These are phyloP conservation scores for Macrophomina pseudophaseolina DNA, from an alignment of 2,329 filamentous ascomycete genomes.

Conservation along the genomic window DNA sequence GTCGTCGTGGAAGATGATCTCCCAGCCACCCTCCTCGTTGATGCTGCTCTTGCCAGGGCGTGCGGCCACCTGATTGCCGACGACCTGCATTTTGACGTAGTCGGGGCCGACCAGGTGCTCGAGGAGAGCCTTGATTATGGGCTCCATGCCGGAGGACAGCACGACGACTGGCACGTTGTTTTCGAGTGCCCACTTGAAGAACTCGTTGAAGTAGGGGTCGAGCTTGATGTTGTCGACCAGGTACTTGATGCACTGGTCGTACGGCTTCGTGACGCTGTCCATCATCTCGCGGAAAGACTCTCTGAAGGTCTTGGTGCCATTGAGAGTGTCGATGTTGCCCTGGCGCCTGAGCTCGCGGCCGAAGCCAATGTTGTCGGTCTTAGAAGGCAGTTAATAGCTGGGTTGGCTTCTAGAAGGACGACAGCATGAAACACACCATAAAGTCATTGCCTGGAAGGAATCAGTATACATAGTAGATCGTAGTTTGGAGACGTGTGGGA, in stretches of 20 bases:
- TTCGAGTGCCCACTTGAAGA: constrained; percentile 79
- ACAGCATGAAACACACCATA: constrained; percentile 52
- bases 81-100: constrained; percentile 80
- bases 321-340: constrained; percentile 78
- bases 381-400: constrained; percentile 55
- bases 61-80: constrained; percentile 80
- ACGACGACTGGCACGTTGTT: constrained; percentile 93
- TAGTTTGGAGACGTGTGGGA: background rate
- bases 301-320: constrained; percentile 72
- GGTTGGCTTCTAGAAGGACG: background rate
- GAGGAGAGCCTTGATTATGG: constrained; percentile 84
- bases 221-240: constrained; percentile 83
- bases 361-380: constrained; percentile 93
- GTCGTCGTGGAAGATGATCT: constrained; percentile 86
- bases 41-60: constrained; percentile 72
- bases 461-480: constrained; percentile 28
- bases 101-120: constrained; percentile 80
- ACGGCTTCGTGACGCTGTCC: constrained; percentile 80
- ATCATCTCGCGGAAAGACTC: constrained; percentile 93
- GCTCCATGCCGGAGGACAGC: constrained; percentile 89
- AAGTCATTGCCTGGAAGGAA: constrained; percentile 64
- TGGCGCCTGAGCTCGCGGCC: constrained; percentile 72
- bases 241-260: constrained; percentile 78
- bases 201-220: constrained; percentile 86
- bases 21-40: constrained; percentile 82